Conservation (phyloP, 306 rosid species). For the Fragaria vesca region DNA sequence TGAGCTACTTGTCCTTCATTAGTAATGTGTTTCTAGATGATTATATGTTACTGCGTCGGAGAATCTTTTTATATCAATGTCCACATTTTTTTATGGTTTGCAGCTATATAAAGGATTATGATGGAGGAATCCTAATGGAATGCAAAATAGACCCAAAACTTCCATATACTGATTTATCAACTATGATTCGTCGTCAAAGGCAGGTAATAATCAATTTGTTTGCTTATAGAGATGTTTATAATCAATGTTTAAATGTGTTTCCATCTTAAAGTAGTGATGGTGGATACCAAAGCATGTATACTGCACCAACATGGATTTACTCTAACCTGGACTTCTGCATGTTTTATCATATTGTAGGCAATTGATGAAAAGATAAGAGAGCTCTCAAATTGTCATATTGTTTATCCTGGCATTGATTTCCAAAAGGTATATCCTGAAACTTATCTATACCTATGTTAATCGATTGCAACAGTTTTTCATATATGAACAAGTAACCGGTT, state of each 20-base stretch:
- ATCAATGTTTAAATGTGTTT: background rate
- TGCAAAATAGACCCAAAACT: conserved; percentile 96
- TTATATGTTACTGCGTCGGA: background rate
- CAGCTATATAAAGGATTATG: conserved; percentile 97
- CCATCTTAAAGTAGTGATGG: background rate
- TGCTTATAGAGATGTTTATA: conserved; percentile 19
- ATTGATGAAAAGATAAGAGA: conserved; percentile 95
- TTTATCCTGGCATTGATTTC: conserved; percentile 75
- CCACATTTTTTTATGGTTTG: conserved; percentile 17
- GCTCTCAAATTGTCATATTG: conserved; percentile 94
- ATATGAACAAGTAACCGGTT: background rate
- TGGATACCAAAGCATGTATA: background rate
- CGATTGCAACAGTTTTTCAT: background rate
- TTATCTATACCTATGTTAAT: background rate
- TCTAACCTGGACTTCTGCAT: conserved; percentile 5
- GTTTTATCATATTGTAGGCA: conserved; percentile 51
- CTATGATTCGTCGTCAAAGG: conserved; percentile 94
- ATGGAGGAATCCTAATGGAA: conserved; percentile 97
- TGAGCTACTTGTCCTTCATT: background rate
- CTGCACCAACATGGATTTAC: background rate
- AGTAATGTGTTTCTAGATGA: background rate
- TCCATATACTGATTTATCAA: conserved; percentile 84
- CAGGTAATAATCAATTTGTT: conserved; percentile 48
- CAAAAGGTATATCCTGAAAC: conserved; percentile 58
- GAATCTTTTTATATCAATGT: conserved; percentile 8